phyloP scores from a whole-genome alignment of 2,329 filamentous ascomycete species.

The Trichoderma harzianum region DNA sequence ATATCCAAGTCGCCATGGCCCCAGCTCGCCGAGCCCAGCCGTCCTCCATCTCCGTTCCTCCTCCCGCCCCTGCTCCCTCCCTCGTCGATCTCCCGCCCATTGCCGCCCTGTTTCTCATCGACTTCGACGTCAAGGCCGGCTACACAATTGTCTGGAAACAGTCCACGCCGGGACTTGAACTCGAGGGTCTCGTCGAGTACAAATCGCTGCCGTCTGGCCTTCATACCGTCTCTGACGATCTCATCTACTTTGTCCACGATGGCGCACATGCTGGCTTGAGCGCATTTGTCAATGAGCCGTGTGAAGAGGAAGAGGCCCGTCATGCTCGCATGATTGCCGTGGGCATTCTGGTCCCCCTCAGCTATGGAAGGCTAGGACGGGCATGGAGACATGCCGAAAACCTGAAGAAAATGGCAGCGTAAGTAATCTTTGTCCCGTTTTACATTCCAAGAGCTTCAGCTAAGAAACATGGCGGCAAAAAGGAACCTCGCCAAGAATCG shows the following conservation, averaged over 20 bases:
- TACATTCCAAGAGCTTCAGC: conserved; percentile 4
- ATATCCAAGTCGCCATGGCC: conserved; percentile 33
- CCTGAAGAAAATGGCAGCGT: conserved; percentile 72
- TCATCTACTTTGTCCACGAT: conserved; percentile 91
- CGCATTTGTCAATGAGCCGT: conserved; percentile 82
- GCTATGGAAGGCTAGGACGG: conserved; percentile 78
- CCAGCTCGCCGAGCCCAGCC: conserved; percentile 39
- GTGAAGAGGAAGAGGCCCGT: conserved; percentile 70
- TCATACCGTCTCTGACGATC: conserved; percentile 81
- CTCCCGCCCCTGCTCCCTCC: conserved; percentile 30
- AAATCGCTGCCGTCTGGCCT: conserved; percentile 92
- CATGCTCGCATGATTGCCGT: conserved; percentile 93
- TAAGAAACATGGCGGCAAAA: conserved; percentile 21
- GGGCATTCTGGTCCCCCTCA: conserved; percentile 81
- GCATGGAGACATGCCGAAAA: conserved; percentile 83
- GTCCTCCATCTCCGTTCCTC: conserved; percentile 37
- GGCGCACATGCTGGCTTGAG: conserved; percentile 79
- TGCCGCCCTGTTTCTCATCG: conserved; percentile 80
- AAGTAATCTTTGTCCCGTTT: conserved; percentile 27
- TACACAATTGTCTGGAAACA: conserved; percentile 89
- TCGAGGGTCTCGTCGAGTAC: conserved; percentile 90
- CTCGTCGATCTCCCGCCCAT: conserved; percentile 41
- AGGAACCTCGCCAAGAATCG: conserved; percentile 63
- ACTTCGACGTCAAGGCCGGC: conserved; percentile 89
- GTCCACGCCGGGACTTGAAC: conserved; percentile 62